Base-by-base conservation (phyloP, 345 rosid species). In the Eucalyptus polybractea region DNA sequence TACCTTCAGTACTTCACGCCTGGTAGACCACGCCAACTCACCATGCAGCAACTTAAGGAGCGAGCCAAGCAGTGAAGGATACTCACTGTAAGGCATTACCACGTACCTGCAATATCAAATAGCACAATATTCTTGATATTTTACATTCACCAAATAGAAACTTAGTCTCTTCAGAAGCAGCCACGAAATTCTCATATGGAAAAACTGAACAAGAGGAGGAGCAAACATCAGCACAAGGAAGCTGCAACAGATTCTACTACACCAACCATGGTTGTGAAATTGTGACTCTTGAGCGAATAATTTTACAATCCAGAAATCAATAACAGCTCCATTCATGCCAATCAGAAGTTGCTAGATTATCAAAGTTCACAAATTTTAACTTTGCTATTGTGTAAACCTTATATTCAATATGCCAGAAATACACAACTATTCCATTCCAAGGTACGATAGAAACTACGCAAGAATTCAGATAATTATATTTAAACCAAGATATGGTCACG, bases 1-100 rank as follows among this genome's bases (percentile, higher is more conserved):
- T 91, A 98, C 99, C 99, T 98, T 96, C 86, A 98, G 93, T 54
- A 96, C 99, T 98, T 98, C 99, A 88, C 97, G 94, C 93, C 99
- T 95, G 86, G 99, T 98, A 69, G 99, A 95, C 99, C 99, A 98
- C 87, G 92, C 93, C 85, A 97, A 93, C 94, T 98, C 99, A 80
- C 99, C 99, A 90, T 97, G 95, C 95, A 98, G 93, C 94, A 98
- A 89, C 92, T 96, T 96, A 93, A 98, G 92, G 90, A 98, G 99
- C 90, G 97, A 93, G 88, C 98, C 99, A 90, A 98, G 98, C 89
- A 98, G 93, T 92, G 88, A 94, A 50, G 99, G 99, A 91, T 96
- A 98, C 93, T 97, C 97, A 87, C 91, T 97, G 93, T 97, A 96
- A 51, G 98, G 99, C 92, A 96, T 93, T 92, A 98, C 97, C 83